These are phyloP conservation scores for Fusarium goolgardi DNA, from an alignment of 2,329 filamentous ascomycete species.

Conservation along the genomic window DNA sequence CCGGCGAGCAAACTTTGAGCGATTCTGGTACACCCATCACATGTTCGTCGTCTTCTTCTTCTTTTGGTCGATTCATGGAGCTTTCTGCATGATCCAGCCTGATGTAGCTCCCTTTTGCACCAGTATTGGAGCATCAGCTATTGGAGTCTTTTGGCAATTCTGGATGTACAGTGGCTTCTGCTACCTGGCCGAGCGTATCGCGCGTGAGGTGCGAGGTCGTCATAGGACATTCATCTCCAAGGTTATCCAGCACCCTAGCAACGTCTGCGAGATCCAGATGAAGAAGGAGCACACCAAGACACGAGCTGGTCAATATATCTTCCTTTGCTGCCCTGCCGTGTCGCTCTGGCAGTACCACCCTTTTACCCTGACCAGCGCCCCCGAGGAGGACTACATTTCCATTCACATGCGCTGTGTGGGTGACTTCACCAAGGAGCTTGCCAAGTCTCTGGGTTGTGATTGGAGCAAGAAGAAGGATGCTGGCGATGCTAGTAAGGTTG, in stretches of 20 bases:
- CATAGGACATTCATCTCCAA: conserved; percentile 90
- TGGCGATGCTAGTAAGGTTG: conserved; percentile 70
- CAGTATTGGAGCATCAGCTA: conserved; percentile 71
- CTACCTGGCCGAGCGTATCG: conserved; percentile 82
- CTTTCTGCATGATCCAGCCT: conserved; percentile 90
- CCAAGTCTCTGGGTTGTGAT: conserved; percentile 79
- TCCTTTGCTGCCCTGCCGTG: conserved; percentile 86
- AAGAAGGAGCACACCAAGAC: conserved; percentile 90
- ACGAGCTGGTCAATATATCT: conserved; percentile 86
- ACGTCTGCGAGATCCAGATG: conserved; percentile 91
- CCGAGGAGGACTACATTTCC: conserved; percentile 90
- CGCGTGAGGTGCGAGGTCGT: conserved; percentile 80
- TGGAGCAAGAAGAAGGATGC: conserved; percentile 62
- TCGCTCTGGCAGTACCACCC: conserved; percentile 91
- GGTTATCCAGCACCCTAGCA: conserved; percentile 89
- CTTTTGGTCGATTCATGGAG: conserved; percentile 90
- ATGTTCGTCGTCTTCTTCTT: conserved; percentile 90
- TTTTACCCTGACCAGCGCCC: conserved; percentile 86
- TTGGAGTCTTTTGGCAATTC: conserved; percentile 89
- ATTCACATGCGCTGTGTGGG: conserved; percentile 87
- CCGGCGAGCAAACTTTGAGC: conserved; percentile 83
- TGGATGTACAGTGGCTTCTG: conserved; percentile 87
- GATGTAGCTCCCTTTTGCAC: conserved; percentile 83
- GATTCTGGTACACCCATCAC: conserved; percentile 92
- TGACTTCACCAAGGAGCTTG: conserved; percentile 79